These are phyloP conservation scores for Nigrograna mackinnonii DNA, from an alignment of 2,329 filamentous ascomycete species.

Conservation along the genomic window DNA sequence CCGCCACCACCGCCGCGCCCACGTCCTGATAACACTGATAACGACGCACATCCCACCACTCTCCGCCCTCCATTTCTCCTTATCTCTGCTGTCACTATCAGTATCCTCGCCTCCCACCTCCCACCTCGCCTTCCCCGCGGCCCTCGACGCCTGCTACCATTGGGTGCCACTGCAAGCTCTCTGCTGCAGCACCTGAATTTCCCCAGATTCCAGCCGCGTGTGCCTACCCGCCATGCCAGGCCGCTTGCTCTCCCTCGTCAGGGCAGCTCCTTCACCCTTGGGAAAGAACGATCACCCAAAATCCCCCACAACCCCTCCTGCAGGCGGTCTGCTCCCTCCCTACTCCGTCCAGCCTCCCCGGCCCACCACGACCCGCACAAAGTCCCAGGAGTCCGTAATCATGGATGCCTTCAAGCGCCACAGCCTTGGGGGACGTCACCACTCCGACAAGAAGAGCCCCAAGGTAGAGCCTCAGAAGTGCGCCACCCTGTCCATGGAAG, in stretches of 20 bases:
- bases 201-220: constrained; percentile 26
- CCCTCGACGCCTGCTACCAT: background rate
- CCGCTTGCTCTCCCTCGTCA: constrained; percentile 36
- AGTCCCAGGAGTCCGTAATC: constrained; percentile 38
- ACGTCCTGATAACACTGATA: constrained; percentile 1
- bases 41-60: constrained; percentile 13
- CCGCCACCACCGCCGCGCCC: constrained; percentile 12
- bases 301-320: constrained; percentile 1
- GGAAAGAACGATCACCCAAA: constrained; percentile 1
- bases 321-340: constrained; percentile 32
- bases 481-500: constrained; percentile 61
- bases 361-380: constrained; percentile 12
- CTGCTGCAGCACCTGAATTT: constrained; percentile 3
- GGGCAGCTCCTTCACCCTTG: constrained; percentile 35
- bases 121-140: background rate
- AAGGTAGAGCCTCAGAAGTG: constrained; percentile 44
- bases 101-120: background rate
- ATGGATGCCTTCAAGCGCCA: constrained; percentile 46
- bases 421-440: constrained; percentile 25
- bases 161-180: background rate
- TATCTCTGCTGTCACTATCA: constrained; percentile 13
- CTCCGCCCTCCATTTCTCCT: constrained; percentile 3
- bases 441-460: constrained; percentile 37
- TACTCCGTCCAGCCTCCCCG: constrained; percentile 37
- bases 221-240: constrained; percentile 37